Base-by-base conservation (phyloP, 768 basidiomycete species). In the Gloeophyllum trabeum region DNA sequence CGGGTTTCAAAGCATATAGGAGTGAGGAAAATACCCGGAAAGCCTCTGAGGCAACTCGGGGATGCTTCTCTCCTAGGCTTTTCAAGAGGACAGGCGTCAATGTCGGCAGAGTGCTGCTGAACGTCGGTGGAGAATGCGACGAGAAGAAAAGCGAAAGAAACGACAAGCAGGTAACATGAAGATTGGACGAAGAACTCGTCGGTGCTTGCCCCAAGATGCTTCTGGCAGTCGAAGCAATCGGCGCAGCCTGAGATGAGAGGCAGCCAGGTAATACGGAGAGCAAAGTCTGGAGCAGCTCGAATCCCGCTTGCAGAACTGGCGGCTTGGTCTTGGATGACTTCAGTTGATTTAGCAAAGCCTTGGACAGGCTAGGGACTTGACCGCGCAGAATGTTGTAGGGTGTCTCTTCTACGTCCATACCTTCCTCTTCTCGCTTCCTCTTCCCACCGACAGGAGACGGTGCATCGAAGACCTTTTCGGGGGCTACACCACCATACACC, bases 21-120 rank as follows among this genome's bases (percentile, higher is more conserved):
- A 99, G 65, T 2, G 90, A 71, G 2, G 90, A 89, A 52, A 89
- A 90, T 2, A 81, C 84, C 26, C 78, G 76, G 71, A 98, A 91
- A 0, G 90, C 75, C 53, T 93, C 90, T 2, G 90, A 80, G 4
- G 79, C 82, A 46, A 97, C 75, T 46, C 90, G 81, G 25, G 93
- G 93, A 55, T 92, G 87, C 49, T 82, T 80, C 59, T 98, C 92
- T 16, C 65, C 63, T 37, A 88, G 66, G 6, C 81, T 76, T 43
- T 75, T 76, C 32, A 92, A 72, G 28, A 98, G 72, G 12, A 79
- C 75, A 1, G 85, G 79, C 0, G 81, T 81, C 26, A 98, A 65
- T 13, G 65, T 65, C 1, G 78, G 62, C n/a, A 97, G 69, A 7
- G 75, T 71, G 19, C 64, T 52, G 1, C 64, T 57, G 55, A 81